phyloP scores from a whole-genome alignment of 2,329 filamentous ascomycete species.

The Rhytidhysteron rufulum region DNA sequence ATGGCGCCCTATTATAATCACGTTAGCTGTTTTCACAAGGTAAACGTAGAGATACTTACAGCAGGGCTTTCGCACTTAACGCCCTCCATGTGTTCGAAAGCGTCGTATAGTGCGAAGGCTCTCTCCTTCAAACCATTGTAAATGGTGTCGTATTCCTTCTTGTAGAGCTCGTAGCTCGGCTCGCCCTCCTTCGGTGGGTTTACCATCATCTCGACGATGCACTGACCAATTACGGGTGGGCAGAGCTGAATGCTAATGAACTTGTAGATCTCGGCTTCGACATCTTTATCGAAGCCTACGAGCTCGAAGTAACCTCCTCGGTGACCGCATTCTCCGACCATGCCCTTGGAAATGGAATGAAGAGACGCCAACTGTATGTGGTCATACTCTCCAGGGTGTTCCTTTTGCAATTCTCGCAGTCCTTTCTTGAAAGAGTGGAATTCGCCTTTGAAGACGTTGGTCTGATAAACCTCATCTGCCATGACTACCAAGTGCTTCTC shows the following conservation, averaged over 20 bases:
- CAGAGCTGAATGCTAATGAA: slow-evolving; percentile 97
- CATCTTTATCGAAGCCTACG: slow-evolving; percentile 77
- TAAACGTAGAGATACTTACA: slow-evolving; percentile 36
- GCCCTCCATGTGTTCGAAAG: slow-evolving; percentile 92
- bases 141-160: slow-evolving; percentile 79
- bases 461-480: slow-evolving; percentile 98
- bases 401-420: slow-evolving; percentile 73
- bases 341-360: slow-evolving; percentile 94
- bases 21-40: not conserved
- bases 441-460: slow-evolving; percentile 91
- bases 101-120: slow-evolving; percentile 80
- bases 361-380: slow-evolving; percentile 83
- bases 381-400: slow-evolving; percentile 69
- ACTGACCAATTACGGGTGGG: slow-evolving; percentile 92
- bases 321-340: slow-evolving; percentile 98
- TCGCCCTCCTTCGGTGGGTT: slow-evolving; percentile 85
- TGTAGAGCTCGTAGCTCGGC: slow-evolving; percentile 78
- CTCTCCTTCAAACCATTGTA: slow-evolving; percentile 73
- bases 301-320: slow-evolving; percentile 98
- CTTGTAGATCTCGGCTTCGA: slow-evolving; percentile 95
- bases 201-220: slow-evolving; percentile 95
- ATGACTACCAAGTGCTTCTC: slow-evolving; percentile 84
- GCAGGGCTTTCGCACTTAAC: slow-evolving; percentile 83
- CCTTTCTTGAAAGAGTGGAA: slow-evolving; percentile 95
- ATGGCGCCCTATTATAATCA: slow-evolving; percentile 69